These are phyloP conservation scores for Ilyonectria sp. DNA, from an alignment of 2,329 filamentous ascomycete species.

Conservation along the genomic window DNA sequence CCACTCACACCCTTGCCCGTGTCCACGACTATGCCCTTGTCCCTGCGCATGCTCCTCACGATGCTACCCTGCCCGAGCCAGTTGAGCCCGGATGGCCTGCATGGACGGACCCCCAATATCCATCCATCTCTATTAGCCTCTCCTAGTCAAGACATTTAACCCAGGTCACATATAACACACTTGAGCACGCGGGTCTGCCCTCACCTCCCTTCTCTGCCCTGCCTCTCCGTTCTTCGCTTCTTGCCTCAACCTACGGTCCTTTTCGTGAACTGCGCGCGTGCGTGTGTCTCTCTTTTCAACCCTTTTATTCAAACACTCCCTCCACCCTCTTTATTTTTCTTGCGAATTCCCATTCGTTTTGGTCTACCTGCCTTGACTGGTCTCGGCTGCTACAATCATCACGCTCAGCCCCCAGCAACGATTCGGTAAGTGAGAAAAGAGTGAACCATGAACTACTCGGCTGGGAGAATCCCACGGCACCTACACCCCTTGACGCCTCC, in stretches of 20 bases:
- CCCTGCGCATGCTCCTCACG: slow-evolving; percentile 34
- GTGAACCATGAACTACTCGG: not conserved
- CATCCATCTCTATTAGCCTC: slow-evolving; percentile 8
- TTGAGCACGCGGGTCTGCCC: slow-evolving; percentile 19
- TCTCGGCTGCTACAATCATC: slow-evolving; percentile 17
- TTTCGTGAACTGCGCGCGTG: slow-evolving; percentile 45
- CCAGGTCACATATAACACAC: slow-evolving; percentile 41
- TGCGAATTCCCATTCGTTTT: slow-evolving; percentile 32
- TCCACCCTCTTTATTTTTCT: slow-evolving; percentile 25
- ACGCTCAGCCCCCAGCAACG: slow-evolving; percentile 2
- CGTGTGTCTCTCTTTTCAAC: slow-evolving; percentile 42
- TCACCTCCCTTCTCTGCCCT: slow-evolving; percentile 18
- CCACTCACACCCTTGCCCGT: slow-evolving; percentile 16
- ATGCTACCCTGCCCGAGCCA: slow-evolving; percentile 34
- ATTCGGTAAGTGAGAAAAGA: slow-evolving; percentile 20
- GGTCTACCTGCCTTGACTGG: slow-evolving; percentile 20
- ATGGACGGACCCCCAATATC: not conserved
- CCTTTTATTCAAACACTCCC: slow-evolving; percentile 28
- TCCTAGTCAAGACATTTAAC: slow-evolving; percentile 19
- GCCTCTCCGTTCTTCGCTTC: slow-evolving; percentile 18
- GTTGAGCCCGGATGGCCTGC: slow-evolving; percentile 2
- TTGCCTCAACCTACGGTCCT: slow-evolving; percentile 26
- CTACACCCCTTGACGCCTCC: not conserved
- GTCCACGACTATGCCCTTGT: slow-evolving; percentile 35
- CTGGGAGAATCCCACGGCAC: not conserved